Evolutionary conservation across 306 rosid genomes (phyloP).

Genomic region (Lathyrus aphaca): DNA sequence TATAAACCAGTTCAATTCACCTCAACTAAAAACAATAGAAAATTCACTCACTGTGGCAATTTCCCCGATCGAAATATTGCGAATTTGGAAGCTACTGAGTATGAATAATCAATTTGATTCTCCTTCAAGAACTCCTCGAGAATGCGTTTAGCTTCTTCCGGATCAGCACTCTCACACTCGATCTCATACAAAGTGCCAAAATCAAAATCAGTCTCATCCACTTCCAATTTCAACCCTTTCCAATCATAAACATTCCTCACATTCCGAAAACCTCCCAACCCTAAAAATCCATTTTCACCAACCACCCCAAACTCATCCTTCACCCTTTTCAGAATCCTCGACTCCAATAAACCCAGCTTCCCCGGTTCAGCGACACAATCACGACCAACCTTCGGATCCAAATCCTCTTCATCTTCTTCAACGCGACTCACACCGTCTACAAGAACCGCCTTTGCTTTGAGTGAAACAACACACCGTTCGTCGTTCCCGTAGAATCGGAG

Average conservation of each 20-base stretch:
- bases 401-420: slow-evolving; percentile 88
- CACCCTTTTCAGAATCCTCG: slow-evolving; percentile 78
- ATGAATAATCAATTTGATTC: slow-evolving; percentile 60
- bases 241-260: slow-evolving; percentile 84
- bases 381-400: slow-evolving; percentile 59
- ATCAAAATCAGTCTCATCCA: slow-evolving; percentile 75
- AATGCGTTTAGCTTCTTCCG: slow-evolving; percentile 65
- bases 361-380: slow-evolving; percentile 68
- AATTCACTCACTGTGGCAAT: slow-evolving; percentile 42
- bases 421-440: slow-evolving; percentile 84
- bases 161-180: slow-evolving; percentile 83
- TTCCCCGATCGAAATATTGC: slow-evolving; percentile 64
- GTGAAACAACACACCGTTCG: slow-evolving; percentile 64
- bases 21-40: slow-evolving; percentile 23
- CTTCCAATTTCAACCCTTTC: slow-evolving; percentile 88
- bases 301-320: slow-evolving; percentile 69
- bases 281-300: slow-evolving; percentile 56
- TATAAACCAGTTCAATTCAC: neutral
- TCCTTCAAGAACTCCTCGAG: slow-evolving; percentile 77
- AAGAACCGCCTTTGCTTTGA: slow-evolving; percentile 76
- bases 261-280: slow-evolving; percentile 79
- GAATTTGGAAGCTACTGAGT: slow-evolving; percentile 67
- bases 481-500: slow-evolving; percentile 68
- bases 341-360: slow-evolving; percentile 54
- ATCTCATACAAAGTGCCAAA: slow-evolving; percentile 82